phyloP scores from a whole-genome alignment of 2,329 filamentous ascomycete genomes.

The Cercospora zeae-maydis region DNA sequence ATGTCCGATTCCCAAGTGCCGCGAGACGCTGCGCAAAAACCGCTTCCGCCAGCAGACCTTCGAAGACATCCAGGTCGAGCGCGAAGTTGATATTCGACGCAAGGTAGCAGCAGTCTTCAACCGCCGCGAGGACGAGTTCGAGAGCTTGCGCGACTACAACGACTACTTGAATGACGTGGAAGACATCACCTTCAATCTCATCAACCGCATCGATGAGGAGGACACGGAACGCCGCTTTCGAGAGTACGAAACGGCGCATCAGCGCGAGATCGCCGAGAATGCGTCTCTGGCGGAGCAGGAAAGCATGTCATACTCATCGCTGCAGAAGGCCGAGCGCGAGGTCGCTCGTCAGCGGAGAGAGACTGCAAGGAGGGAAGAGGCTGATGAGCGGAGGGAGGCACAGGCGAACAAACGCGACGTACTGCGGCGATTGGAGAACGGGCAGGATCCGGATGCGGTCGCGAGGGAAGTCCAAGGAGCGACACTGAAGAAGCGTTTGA shows the following conservation, averaged over 20 bases:
- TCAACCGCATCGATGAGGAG: constrained; percentile 66
- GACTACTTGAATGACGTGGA: constrained; percentile 94
- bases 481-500: constrained; percentile 68
- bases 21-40: constrained; percentile 77
- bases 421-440: constrained; percentile 64
- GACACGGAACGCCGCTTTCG: constrained; percentile 58
- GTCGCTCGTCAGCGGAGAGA: constrained; percentile 60
- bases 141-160: constrained; percentile 78
- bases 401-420: constrained; percentile 64
- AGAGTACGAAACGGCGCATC: constrained; percentile 71
- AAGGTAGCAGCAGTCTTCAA: constrained; percentile 77
- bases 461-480: constrained; percentile 51
- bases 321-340: constrained; percentile 60
- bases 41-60: constrained; percentile 88
- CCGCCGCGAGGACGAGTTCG: constrained; percentile 85
- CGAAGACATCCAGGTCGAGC: constrained; percentile 79
- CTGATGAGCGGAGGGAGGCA: constrained; percentile 64
- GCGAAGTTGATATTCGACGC: constrained; percentile 86
- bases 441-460: constrained; percentile 57
- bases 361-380: constrained; percentile 63
- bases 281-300: constrained; percentile 48
- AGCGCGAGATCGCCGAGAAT: constrained; percentile 53
- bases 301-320: constrained; percentile 45
- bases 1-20: constrained; percentile 86
- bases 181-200: constrained; percentile 82